phyloP scores from a whole-genome alignment of 148 eudicot species.

The Camellia sinensis region DNA sequence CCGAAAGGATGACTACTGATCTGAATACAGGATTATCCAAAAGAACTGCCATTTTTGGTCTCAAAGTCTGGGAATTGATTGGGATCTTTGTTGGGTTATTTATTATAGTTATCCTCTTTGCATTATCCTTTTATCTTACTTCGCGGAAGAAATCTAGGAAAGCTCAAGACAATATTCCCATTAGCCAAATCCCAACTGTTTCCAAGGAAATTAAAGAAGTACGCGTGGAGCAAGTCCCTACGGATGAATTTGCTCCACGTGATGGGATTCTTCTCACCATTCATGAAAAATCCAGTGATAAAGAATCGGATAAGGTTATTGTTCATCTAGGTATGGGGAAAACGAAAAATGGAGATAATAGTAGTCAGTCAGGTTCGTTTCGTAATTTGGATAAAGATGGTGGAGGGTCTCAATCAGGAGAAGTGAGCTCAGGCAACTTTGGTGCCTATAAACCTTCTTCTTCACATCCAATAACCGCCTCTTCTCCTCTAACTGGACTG shows the following conservation, averaged over 20 bases:
- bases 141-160: constrained; percentile 54
- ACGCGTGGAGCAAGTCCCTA: constrained; percentile 40
- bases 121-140: constrained; percentile 46
- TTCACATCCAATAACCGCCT: constrained; percentile 57
- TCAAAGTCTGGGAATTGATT: constrained; percentile 61
- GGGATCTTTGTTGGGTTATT: constrained; percentile 49
- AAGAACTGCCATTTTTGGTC: constrained; percentile 37
- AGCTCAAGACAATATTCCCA: constrained; percentile 33
- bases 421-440: constrained; percentile 47
- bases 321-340: constrained; percentile 45
- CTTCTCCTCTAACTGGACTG: constrained; percentile 66
- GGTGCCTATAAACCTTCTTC: constrained; percentile 45
- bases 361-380: constrained; percentile 60
- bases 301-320: constrained; percentile 47
- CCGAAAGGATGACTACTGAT: constrained; percentile 39
- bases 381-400: constrained; percentile 25
- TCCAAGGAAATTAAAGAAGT: constrained; percentile 71
- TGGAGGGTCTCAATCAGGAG: constrained; percentile 52
- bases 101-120: constrained; percentile 41
- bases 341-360: constrained; percentile 42
- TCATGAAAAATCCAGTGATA: constrained; percentile 52
- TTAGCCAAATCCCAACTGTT: constrained; percentile 52
- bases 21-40: constrained; percentile 43
- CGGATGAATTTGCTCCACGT: constrained; percentile 32
- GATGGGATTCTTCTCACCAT: constrained; percentile 50